Evolutionary conservation across 306 rosid genomes (phyloP).

Genomic region (Geum urbanum): DNA sequence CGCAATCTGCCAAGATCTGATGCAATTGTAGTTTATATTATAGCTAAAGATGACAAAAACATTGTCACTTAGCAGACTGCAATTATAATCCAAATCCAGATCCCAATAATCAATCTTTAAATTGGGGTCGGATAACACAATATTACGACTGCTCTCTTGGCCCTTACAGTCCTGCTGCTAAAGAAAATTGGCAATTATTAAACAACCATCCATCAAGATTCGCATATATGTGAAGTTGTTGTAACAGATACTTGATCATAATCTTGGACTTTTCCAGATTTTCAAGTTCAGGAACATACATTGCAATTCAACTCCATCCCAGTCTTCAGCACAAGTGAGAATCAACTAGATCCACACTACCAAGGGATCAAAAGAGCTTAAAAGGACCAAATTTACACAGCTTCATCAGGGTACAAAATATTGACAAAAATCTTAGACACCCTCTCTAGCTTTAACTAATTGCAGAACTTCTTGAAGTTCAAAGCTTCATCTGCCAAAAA

Average conservation of each 20-base stretch:
- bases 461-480: conserved; percentile 84
- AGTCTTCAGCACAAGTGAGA: not conserved
- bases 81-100: not conserved
- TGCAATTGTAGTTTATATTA: not conserved
- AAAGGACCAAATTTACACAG: conserved; percentile 22
- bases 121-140: not conserved
- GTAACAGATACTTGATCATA: not conserved
- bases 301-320: not conserved
- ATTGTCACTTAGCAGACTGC: not conserved
- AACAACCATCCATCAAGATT: not conserved
- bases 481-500: conserved; percentile 72
- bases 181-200: not conserved
- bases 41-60: not conserved
- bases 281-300: not conserved
- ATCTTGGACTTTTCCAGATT: not conserved
- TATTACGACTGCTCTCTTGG: not conserved
- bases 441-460: conserved; percentile 36
- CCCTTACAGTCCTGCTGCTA: not conserved
- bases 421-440: not conserved
- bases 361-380: conserved; percentile 7
- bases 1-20: conserved; percentile 6
- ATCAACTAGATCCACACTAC: conserved; percentile 10
- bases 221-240: not conserved
- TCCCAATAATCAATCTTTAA: not conserved
- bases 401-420: not conserved